These are phyloP conservation scores for Fusarium avenaceum DNA, from an alignment of 2,329 filamentous ascomycete genomes.

Conservation along the genomic window DNA sequence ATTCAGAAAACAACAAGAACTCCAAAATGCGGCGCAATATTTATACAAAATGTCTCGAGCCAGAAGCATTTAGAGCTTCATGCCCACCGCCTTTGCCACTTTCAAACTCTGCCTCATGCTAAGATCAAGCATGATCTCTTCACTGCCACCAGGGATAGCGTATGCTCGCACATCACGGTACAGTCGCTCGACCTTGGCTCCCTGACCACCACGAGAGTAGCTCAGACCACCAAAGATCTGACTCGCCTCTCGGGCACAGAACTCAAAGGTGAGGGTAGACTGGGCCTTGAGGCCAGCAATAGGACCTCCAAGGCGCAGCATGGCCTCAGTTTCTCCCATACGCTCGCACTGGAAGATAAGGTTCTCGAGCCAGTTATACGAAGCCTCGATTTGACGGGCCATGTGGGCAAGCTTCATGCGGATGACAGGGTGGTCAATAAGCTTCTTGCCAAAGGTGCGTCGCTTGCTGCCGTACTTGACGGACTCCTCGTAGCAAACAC, in stretches of 20 bases:
- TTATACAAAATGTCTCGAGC: slow-evolving; percentile 26
- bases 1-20: slow-evolving; percentile 23
- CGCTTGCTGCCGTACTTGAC: slow-evolving; percentile 98
- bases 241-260: slow-evolving; percentile 94
- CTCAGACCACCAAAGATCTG: slow-evolving; percentile 97
- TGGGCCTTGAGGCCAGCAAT: slow-evolving; percentile 97
- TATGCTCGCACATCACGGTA: slow-evolving; percentile 97
- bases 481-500: slow-evolving; percentile 96
- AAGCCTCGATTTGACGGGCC: slow-evolving; percentile 97
- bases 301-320: slow-evolving; percentile 93
- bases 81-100: slow-evolving; percentile 91
- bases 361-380: slow-evolving; percentile 97
- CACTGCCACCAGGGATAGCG: slow-evolving; percentile 93
- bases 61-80: slow-evolving; percentile 80
- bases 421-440: slow-evolving; percentile 97
- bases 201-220: slow-evolving; percentile 94
- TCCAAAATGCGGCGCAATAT: slow-evolving; percentile 22
- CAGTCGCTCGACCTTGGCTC: slow-evolving; percentile 92
- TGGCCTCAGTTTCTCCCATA: slow-evolving; percentile 95
- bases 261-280: slow-evolving; percentile 94
- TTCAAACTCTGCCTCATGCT: slow-evolving; percentile 91
- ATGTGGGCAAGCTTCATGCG: slow-evolving; percentile 98
- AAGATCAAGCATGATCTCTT: slow-evolving; percentile 99
- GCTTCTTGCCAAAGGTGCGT: slow-evolving; percentile 93
- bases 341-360: slow-evolving; percentile 91